phyloP scores from a whole-genome alignment of 495 filamentous ascomycete species.

The Neurospora intermedia region DNA sequence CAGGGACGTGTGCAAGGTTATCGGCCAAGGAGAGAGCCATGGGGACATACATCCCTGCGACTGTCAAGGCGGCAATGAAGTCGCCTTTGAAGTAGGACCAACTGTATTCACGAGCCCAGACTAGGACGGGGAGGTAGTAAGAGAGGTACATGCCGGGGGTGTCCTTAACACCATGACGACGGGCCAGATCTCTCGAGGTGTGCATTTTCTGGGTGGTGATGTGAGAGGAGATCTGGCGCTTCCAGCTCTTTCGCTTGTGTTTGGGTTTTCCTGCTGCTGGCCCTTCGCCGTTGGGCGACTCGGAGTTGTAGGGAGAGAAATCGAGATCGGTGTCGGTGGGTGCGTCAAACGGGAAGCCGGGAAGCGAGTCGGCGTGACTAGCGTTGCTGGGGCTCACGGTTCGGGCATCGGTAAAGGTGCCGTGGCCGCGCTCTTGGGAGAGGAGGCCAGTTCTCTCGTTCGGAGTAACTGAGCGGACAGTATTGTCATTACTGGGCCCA shows the following conservation, averaged over 20 bases:
- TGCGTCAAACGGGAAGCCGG: slow-evolving; percentile 24
- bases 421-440: slow-evolving; percentile 33
- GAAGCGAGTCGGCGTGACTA: background rate
- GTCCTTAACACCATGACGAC: slow-evolving; percentile 49
- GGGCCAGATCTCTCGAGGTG: slow-evolving; percentile 51
- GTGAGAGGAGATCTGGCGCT: slow-evolving; percentile 21
- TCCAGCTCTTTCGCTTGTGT: slow-evolving; percentile 21
- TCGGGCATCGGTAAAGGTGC: slow-evolving; percentile 63
- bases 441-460: slow-evolving; percentile 38
- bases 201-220: slow-evolving; percentile 49
- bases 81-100: slow-evolving; percentile 77
- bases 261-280: slow-evolving; percentile 10
- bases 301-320: slow-evolving; percentile 4
- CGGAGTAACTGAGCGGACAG: background rate
- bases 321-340: slow-evolving; percentile 14
- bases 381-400: slow-evolving; percentile 35
- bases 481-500: slow-evolving; percentile 11
- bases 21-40: slow-evolving; percentile 92
- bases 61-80: slow-evolving; percentile 73
- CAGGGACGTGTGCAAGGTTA: slow-evolving; percentile 86
- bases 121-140: slow-evolving; percentile 87
- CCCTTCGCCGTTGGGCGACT: slow-evolving; percentile 9
- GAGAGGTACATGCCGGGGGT: slow-evolving; percentile 61
- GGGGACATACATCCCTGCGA: slow-evolving; percentile 95
- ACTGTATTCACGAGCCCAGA: slow-evolving; percentile 78